Base-by-base conservation (phyloP, 192 early-diverging fungal genomes). In the Backusella tarrabulga region DNA sequence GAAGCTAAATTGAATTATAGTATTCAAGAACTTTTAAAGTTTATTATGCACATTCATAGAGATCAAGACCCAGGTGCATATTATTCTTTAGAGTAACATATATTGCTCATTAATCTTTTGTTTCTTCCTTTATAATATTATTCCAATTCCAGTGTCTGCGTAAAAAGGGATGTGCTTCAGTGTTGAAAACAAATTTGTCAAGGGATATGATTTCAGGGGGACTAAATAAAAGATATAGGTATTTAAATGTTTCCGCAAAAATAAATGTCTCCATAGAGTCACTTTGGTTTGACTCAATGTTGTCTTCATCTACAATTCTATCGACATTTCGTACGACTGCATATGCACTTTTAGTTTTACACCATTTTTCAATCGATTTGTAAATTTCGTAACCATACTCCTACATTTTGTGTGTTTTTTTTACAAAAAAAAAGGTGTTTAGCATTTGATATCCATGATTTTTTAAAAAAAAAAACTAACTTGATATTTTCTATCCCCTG, bases 231-330 rank as follows among this genome's bases (percentile, higher is more conserved):
- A 93, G 82, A 69, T 88, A 92, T 17, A 90, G 71, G 68, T 93
- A 93, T 76, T 93, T 93, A 52, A 93, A 83, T 2, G 92, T 92
- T 73, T 93, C 92, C 23, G 91, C 90, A 41, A 92, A 81, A 72
- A 93, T 88, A 63, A 91, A 93, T 32, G 72, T 77, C 35, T 81
- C 80, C 80, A 81, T 81, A 6, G 76, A 60, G 23, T 81, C 80
- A 2, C 29, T 52, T 36, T 77, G 76, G 26, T 77, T 77, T 40
- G 15, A 36, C 6, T 15, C 67, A 14, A 19, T 9, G 6, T 72
- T 11, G n/a, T 54, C 14, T 42, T 21, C 26, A 7, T 42, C 42
- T 32, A 15, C 44, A 3, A 46, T 11, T 35, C 46, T 35, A 23
- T 78, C 81, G 15, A 88, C 87, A 52, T 90, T 71, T n/a, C 6